Base-by-base conservation (phyloP, 2,329 filamentous ascomycete genomes). In the Monosporascus sp. region DNA sequence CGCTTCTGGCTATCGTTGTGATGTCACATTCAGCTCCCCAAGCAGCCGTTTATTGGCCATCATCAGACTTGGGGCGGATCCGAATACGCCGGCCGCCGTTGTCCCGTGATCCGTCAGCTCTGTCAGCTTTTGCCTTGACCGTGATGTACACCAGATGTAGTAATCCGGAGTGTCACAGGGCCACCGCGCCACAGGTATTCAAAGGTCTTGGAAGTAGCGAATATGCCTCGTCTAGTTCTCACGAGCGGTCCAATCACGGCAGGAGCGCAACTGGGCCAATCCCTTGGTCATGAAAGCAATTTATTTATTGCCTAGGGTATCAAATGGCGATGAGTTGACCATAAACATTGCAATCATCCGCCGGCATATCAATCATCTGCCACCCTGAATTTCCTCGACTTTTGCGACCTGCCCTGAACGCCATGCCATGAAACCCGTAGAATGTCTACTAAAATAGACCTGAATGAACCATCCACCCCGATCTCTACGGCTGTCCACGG, bases 11-110 rank as follows among this genome's bases (percentile, higher is more conserved):
- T 46, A 37, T 53, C 18, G 5, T 45, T 41, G 55, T 60, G 58
- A 60, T 60, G 58, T 60, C 58, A 60, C 59, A 52, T 51, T 55
- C 56, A 57, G 56, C 56, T 58, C 41, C 20, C 51, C 48, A 50
- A 35, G 40, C 48, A 35, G 49, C 50, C 49, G 22, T 50, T 18
- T 28, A 46, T 40, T 43, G 22, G 37, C 22, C 31, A 20, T 15
- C 20, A 46, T 40, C 50, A 24, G 24, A 11, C 31, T 8, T 20
- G 40, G 14, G 22, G 40, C 18, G 18, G 7, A 43, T 22, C 18
- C 24, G 40, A 43, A 1, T 11, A n/a, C 9, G 20, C 22, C 40
- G 2, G 40, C 11, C n/a, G 20, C 17, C 9, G 17, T 35, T 14
- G 40, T 43, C 18, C 18, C 40, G 18, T 43, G 40, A 43, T 14